Evolutionary conservation across 345 rosid species (phyloP).

Genomic region (Cardiospermum halicacabum): DNA sequence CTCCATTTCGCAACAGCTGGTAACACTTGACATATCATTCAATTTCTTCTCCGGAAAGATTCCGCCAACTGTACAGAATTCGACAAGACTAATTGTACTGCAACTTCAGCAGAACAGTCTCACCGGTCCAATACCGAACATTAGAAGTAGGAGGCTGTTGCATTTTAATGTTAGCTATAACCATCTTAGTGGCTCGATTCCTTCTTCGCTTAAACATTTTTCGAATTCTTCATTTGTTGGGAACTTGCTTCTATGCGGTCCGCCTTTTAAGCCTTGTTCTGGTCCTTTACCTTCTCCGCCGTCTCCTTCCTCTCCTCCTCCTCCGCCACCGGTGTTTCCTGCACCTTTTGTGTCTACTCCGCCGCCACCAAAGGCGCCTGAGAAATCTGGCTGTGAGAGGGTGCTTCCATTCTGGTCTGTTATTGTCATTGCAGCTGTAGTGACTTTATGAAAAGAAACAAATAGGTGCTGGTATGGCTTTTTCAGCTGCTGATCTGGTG

Average conservation of each 20-base stretch:
- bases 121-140: constrained; percentile 53
- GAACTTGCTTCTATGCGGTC: constrained; percentile 60
- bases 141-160: constrained; percentile 35
- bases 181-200: constrained; percentile 66
- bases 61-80: constrained; percentile 41
- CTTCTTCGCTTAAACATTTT: constrained; percentile 51
- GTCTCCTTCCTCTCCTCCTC: constrained; percentile 32
- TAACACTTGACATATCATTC: constrained; percentile 57
- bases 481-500: too few species aligned
- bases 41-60: constrained; percentile 57
- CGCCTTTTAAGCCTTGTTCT: constrained; percentile 49
- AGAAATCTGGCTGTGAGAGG: constrained; percentile 31
- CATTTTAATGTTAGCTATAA: constrained; percentile 69
- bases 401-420: constrained; percentile 51
- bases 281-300: constrained; percentile 39
- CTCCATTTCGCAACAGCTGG: constrained; percentile 34
- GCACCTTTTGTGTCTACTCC: too few species aligned
- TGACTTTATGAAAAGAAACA: too few species aligned
- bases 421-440: constrained; percentile 63
- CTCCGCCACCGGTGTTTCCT: too few species aligned
- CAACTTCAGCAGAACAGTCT: constrained; percentile 56
- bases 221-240: constrained; percentile 71
- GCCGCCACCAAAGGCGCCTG: constrained; percentile 42
- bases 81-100: constrained; percentile 42
- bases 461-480: too few species aligned